Conservation (phyloP, 768 basidiomycete species). For the Kwoniella heveanensis region DNA sequence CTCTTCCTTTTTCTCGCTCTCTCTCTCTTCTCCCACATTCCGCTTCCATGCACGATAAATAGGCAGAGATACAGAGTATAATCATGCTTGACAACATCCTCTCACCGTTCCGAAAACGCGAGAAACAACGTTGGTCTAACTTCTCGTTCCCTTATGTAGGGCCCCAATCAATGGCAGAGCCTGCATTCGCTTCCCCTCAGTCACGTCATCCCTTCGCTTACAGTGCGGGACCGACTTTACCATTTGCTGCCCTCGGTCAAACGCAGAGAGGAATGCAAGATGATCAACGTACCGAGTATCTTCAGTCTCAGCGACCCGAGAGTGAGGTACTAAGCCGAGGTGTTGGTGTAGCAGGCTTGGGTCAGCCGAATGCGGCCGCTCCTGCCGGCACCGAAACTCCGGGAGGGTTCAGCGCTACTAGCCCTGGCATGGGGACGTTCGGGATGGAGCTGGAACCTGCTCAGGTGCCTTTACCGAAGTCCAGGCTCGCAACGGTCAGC, state of each 20-base stretch:
- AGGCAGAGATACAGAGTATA: neutral
- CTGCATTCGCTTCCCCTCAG: slow-evolving; percentile 10
- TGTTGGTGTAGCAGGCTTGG: slow-evolving; percentile 21
- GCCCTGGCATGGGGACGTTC: slow-evolving; percentile 45
- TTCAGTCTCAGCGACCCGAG: slow-evolving; percentile 19
- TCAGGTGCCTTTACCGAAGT: slow-evolving; percentile 14
- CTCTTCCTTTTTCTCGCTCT: neutral
- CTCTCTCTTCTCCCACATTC: neutral
- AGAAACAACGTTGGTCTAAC: slow-evolving; percentile 4
- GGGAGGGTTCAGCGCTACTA: slow-evolving; percentile 13
- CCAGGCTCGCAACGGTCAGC: slow-evolving; percentile 10
- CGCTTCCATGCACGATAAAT: too few species aligned
- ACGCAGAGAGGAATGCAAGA: neutral
- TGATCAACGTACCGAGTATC: neutral
- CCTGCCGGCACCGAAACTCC: slow-evolving; percentile 5
- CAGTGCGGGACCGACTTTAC: slow-evolving; percentile 24
- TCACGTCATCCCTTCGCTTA: slow-evolving; percentile 46
- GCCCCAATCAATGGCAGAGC: slow-evolving; percentile 28
- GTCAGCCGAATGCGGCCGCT: too few species aligned
- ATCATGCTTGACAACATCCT: neutral
- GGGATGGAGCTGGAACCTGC: slow-evolving; percentile 27
- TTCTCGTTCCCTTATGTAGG: slow-evolving; percentile 15
- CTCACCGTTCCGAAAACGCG: neutral
- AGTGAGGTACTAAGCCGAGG: slow-evolving; percentile 42
- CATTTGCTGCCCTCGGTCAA: slow-evolving; percentile 39